These are phyloP conservation scores for Bretschneidera sinensis DNA, from an alignment of 345 rosid genomes.

Conservation along the genomic window DNA sequence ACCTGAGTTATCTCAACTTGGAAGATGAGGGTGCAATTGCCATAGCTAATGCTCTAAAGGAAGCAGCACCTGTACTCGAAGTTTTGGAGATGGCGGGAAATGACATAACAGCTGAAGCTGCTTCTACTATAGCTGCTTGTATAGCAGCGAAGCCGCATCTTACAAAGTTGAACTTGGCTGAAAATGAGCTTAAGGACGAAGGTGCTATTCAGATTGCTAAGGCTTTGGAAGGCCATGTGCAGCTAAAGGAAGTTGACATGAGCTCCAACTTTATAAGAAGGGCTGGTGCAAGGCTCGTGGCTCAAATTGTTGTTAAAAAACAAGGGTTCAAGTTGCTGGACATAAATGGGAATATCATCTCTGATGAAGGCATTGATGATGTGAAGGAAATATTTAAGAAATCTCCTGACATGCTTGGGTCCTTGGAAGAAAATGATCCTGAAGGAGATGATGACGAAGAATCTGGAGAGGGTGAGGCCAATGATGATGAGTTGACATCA, in stretches of 20 bases:
- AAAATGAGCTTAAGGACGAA: slow-evolving; percentile 87
- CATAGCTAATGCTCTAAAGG: slow-evolving; percentile 57
- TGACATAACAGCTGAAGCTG: slow-evolving; percentile 69
- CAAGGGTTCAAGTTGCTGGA: slow-evolving; percentile 64
- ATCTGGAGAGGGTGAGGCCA: slow-evolving; percentile 35
- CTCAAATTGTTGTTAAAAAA: slow-evolving; percentile 53
- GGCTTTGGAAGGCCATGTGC: slow-evolving; percentile 53
- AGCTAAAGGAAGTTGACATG: slow-evolving; percentile 58
- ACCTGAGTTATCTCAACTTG: slow-evolving; percentile 80
- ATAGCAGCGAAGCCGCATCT: slow-evolving; percentile 50
- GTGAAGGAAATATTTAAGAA: slow-evolving; percentile 63
- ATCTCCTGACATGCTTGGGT: slow-evolving; percentile 54
- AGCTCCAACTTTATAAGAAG: slow-evolving; percentile 54
- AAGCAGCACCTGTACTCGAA: slow-evolving; percentile 57
- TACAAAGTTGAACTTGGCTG: slow-evolving; percentile 70
- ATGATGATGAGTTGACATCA: slow-evolving; percentile 58
- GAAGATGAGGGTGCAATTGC: slow-evolving; percentile 76
- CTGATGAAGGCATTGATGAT: slow-evolving; percentile 87
- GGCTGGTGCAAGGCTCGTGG: slow-evolving; percentile 65
- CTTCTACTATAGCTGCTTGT: slow-evolving; percentile 58
- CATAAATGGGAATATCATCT: slow-evolving; percentile 65
- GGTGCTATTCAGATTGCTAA: slow-evolving; percentile 61
- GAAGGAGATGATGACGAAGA: slow-evolving; percentile 63
- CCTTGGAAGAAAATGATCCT: slow-evolving; percentile 83
- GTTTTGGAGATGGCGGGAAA: slow-evolving; percentile 92